These are phyloP conservation scores for Alternaria panax DNA, from an alignment of 2,329 filamentous ascomycete species.

Conservation along the genomic window DNA sequence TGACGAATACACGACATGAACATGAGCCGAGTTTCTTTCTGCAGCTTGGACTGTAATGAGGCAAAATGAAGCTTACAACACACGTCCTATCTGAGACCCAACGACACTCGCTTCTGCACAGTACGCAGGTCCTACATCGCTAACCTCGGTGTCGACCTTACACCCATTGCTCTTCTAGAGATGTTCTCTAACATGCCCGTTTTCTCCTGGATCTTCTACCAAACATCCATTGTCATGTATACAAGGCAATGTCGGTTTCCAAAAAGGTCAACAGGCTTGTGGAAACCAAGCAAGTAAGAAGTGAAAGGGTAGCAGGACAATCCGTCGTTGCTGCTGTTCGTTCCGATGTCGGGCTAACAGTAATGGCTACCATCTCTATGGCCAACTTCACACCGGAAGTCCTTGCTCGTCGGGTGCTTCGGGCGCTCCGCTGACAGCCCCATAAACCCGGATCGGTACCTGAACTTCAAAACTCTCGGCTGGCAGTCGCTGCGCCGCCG, in stretches of 20 bases:
- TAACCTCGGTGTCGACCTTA: too few species aligned
- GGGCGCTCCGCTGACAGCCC: conserved; percentile 57
- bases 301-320: too few species aligned
- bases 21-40: neutral
- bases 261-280: neutral
- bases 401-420: conserved; percentile 44
- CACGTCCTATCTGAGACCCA: neutral
- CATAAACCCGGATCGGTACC: conserved; percentile 83
- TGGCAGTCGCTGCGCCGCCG: conserved; percentile 77
- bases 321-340: neutral
- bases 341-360: neutral
- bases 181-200: neutral
- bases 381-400: conserved; percentile 36
- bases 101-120: too few species aligned
- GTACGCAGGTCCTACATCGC: too few species aligned
- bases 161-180: too few species aligned
- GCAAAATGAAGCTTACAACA: neutral
- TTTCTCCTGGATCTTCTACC: neutral
- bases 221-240: neutral
- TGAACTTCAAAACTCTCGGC: conserved; percentile 92
- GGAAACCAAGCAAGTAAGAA: neutral
- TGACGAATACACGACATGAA: conserved; percentile 12
- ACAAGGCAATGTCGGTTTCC: neutral
- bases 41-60: neutral
- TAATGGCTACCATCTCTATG: neutral